A percentile compares a stretch with the other conserved stretches of the same genome.
Conservation (phyloP, 352 stramenopile species). For the Elongisporangium undulatum region DNA sequence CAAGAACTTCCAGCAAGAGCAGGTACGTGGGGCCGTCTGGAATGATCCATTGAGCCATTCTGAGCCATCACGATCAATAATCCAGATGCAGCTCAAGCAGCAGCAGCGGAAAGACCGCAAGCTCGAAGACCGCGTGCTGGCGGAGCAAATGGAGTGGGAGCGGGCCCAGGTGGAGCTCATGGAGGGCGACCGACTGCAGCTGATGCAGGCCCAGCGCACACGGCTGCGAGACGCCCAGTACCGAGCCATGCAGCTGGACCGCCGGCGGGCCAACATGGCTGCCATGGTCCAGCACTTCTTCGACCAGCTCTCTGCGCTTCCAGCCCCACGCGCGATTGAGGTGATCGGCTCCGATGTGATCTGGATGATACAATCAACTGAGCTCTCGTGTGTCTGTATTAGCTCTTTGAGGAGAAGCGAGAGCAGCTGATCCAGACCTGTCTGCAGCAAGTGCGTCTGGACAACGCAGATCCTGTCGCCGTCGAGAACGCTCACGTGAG, state of each 20-base stretch:
- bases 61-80: not conserved
- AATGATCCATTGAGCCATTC: not conserved
- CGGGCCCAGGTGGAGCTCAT: slow-evolving; percentile 18
- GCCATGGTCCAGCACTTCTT: slow-evolving; percentile 38
- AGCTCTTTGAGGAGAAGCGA: slow-evolving; percentile 25
- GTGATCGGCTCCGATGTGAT: not conserved
- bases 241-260: slow-evolving; percentile 23
- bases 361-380: not conserved
- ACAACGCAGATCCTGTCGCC: slow-evolving; percentile 6
- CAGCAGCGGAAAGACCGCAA: slow-evolving; percentile 15
- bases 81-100: slow-evolving; percentile 20
- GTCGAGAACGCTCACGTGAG: slow-evolving; percentile 20
- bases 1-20: slow-evolving; percentile 13
- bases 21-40: slow-evolving; percentile 1
- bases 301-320: slow-evolving; percentile 30
- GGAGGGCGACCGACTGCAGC: slow-evolving; percentile 7
- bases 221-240: slow-evolving; percentile 17
- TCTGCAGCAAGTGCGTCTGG: slow-evolving; percentile 17
- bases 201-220: slow-evolving; percentile 7
- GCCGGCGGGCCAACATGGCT: slow-evolving; percentile 16
- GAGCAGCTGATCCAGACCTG: slow-evolving; percentile 22
- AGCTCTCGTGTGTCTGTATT: not conserved
- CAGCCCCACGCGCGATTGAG: slow-evolving; percentile 25
- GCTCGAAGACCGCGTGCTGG: slow-evolving; percentile 18
- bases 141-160: slow-evolving; percentile 36